Percentiles rank a stretch among this genome's conserved stretches.
These are phyloP conservation scores for Lindgomyces ingoldianus DNA, from an alignment of 495 filamentous ascomycete genomes.

Conservation along the genomic window DNA sequence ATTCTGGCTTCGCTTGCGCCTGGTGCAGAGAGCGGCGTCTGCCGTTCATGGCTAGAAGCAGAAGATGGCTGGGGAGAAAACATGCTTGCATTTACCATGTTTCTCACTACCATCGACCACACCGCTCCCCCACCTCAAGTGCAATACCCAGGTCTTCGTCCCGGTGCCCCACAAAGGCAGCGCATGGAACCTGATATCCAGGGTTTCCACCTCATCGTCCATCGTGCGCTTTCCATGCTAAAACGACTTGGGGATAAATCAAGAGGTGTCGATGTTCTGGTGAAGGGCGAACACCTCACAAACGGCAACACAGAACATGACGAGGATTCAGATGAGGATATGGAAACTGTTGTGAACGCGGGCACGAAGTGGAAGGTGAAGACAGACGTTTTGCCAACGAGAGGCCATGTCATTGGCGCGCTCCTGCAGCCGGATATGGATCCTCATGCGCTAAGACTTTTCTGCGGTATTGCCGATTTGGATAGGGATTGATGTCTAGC, in stretches of 20 bases:
- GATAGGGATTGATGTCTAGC: background rate
- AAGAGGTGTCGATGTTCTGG: conserved; percentile 28
- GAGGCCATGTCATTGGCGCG: conserved; percentile 42
- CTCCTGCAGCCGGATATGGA: conserved; percentile 18
- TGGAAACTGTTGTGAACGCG: conserved; percentile 21
- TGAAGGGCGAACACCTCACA: conserved; percentile 17
- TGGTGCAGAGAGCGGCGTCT: conserved; percentile 67
- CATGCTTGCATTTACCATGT: conserved; percentile 69
- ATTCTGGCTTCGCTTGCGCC: conserved; percentile 77
- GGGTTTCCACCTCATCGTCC: conserved; percentile 44
- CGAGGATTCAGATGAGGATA: conserved; percentile 17
- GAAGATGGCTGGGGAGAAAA: conserved; percentile 83
- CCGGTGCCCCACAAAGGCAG: conserved; percentile 4
- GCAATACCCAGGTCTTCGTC: conserved; percentile 26
- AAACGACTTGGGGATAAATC: conserved; percentile 57
- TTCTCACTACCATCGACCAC: conserved; percentile 56
- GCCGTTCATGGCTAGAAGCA: conserved; percentile 80
- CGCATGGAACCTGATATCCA: conserved; percentile 22
- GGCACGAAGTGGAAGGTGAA: conserved; percentile 31
- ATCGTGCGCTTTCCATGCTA: conserved; percentile 57
- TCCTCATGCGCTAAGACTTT: background rate
- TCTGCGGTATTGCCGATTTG: background rate
- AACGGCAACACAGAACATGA: conserved; percentile 18
- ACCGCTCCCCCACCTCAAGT: conserved; percentile 38
- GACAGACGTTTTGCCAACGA: conserved; percentile 44